Conservation (phyloP, 345 rosid genomes). For the Eucalyptus regnans region DNA sequence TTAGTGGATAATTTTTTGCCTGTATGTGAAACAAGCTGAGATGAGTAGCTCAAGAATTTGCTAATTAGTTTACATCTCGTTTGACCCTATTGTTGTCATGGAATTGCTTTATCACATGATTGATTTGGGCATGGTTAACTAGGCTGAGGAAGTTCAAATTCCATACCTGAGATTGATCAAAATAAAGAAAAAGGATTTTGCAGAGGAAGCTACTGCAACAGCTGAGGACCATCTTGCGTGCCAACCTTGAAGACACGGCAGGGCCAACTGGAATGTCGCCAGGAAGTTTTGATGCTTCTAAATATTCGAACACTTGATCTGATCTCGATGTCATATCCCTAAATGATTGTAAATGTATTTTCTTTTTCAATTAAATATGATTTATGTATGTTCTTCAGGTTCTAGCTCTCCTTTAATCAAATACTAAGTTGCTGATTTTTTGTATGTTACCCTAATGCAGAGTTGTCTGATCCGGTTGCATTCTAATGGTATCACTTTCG, state of each 20-base stretch:
- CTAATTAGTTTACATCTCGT: neutral
- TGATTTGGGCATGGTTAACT: neutral
- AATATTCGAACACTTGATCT: neutral
- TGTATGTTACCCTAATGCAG: neutral
- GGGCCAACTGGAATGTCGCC: rapidly evolving
- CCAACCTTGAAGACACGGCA: neutral
- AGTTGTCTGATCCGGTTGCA: neutral
- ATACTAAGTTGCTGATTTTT: neutral
- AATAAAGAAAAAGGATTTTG: neutral
- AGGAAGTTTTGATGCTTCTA: neutral
- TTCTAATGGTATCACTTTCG: neutral
- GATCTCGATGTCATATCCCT: no score
- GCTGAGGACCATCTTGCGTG: neutral
- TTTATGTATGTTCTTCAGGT: no score
- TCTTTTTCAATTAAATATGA: no score
- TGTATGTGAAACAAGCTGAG: no score
- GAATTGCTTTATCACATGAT: no score
- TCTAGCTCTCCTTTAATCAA: neutral
- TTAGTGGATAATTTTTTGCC: no score
- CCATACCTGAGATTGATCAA: neutral
- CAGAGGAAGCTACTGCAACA: neutral
- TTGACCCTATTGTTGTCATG: no score
- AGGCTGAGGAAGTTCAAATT: neutral
- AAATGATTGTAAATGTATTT: neutral
- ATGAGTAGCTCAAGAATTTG: no score